phyloP scores from a whole-genome alignment of 78 protist genomes.

The Chrysochromulina tobinii region DNA sequence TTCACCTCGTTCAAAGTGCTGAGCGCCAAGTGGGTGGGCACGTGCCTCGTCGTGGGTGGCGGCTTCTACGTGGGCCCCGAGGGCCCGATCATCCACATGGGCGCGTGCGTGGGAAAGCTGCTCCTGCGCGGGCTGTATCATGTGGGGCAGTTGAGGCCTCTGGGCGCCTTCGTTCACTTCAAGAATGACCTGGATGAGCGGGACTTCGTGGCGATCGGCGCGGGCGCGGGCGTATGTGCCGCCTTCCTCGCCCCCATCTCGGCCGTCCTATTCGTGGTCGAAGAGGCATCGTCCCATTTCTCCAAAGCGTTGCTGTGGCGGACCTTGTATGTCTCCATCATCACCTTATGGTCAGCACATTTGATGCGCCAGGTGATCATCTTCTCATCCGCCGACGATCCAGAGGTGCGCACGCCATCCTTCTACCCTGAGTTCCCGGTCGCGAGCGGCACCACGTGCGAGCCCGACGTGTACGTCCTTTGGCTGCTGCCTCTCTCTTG shows the following conservation, averaged over 20 bases:
- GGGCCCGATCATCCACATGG: conserved; percentile 90
- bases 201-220: conserved; percentile 46
- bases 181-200: conserved; percentile 74
- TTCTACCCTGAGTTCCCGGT: neutral
- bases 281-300: neutral
- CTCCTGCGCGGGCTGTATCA: conserved; percentile 28
- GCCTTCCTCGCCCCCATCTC: neutral
- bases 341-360: neutral
- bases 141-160: neutral
- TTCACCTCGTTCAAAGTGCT: conserved; percentile 44
- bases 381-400: no score
- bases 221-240: neutral
- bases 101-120: conserved; percentile 76
- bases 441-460: neutral
- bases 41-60: conserved; percentile 64
- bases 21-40: conserved; percentile 62
- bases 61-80: conserved; percentile 70
- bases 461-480: no score
- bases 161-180: conserved; percentile 14
- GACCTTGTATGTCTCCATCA: neutral
- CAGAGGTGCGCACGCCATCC: neutral
- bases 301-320: neutral
- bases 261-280: neutral
- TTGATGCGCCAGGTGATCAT: neutral
- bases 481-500: no score